Conservation (phyloP, 495 filamentous ascomycete species). For the Penicillium lagena region DNA sequence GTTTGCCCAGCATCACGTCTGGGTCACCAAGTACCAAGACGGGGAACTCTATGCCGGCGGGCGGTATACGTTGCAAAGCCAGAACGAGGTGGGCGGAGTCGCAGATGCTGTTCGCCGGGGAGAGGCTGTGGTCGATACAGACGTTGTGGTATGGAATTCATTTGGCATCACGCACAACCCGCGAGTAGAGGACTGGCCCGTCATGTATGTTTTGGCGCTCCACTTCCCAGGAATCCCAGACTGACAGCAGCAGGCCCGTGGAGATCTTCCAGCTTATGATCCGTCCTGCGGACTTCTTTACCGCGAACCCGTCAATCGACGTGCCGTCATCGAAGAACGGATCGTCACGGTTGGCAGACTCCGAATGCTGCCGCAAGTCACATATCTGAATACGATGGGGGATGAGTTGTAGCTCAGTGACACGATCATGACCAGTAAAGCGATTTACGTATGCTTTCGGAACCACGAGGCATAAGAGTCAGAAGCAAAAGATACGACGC, state of each 20-base stretch:
- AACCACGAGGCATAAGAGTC: too few relatives aligned
- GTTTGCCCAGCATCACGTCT: conserved; percentile 82
- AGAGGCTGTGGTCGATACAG: conserved; percentile 43
- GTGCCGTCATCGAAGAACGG: conserved; percentile 55
- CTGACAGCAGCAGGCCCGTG: conserved; percentile 35
- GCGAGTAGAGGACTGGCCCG: conserved; percentile 58
- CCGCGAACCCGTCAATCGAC: conserved; percentile 66
- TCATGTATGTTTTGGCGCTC: conserved; percentile 45
- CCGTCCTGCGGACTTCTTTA: conserved; percentile 71
- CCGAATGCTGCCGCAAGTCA: conserved; percentile 27
- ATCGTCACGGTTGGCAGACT: conserved; percentile 41
- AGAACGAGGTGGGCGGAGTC: conserved; percentile 51
- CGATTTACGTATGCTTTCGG: too few relatives aligned
- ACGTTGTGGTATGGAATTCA: conserved; percentile 44
- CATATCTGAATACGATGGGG: conserved; percentile 17
- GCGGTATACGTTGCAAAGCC: conserved; percentile 80
- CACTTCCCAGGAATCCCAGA: conserved; percentile 1
- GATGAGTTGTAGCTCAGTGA: too few relatives aligned
- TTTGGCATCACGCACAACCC: conserved; percentile 64
- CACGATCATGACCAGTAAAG: too few relatives aligned
- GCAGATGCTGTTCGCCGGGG: conserved; percentile 49
- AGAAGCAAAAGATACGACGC: too few relatives aligned
- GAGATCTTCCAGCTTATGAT: conserved; percentile 60
- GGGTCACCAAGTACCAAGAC: conserved; percentile 74
- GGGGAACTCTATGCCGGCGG: conserved; percentile 81